Percentiles rank a stretch among this genome's conserved stretches.
Evolutionary conservation across 495 filamentous ascomycete genomes (phyloP).

Genomic region (Aspergillus leporis): DNA sequence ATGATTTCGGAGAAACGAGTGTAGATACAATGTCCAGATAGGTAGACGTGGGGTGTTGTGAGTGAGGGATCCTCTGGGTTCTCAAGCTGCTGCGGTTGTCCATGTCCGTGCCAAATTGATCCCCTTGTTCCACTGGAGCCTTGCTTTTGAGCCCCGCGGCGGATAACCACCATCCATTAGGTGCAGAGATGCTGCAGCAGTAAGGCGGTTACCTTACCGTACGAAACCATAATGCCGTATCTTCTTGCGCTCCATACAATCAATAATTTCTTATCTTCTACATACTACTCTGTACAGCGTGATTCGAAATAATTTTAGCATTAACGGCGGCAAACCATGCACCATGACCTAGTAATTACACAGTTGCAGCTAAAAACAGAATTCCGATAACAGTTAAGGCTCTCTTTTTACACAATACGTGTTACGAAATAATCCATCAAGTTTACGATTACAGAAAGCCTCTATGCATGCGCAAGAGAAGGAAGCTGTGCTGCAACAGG

Average conservation of each 20-base stretch:
- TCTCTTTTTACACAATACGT: too few relatives aligned
- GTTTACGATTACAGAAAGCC: too few relatives aligned
- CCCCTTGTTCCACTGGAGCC: constrained; percentile 5
- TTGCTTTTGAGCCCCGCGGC: constrained; percentile 19
- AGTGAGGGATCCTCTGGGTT: constrained; percentile 9
- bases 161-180: not conserved
- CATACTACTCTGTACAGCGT: too few relatives aligned
- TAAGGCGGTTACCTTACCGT: not conserved
- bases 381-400: too few relatives aligned
- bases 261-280: too few relatives aligned
- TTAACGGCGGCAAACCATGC: too few relatives aligned
- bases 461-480: not conserved
- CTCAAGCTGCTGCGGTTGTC: constrained; percentile 20
- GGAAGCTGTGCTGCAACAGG: constrained; percentile 35
- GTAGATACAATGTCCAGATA: constrained; percentile 34
- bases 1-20: constrained; percentile 42
- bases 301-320: too few relatives aligned
- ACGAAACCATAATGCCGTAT: not conserved
- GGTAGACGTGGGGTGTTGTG: constrained; percentile 16
- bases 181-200: not conserved
- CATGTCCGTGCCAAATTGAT: constrained; percentile 22
- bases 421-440: too few relatives aligned
- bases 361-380: too few relatives aligned
- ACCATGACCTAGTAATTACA: too few relatives aligned
- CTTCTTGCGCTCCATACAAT: too few relatives aligned